Percentiles rank a stretch among this genome's conserved stretches.
phyloP scores from a whole-genome alignment of 2,329 filamentous ascomycete species.

The Talaromyces sp. region DNA sequence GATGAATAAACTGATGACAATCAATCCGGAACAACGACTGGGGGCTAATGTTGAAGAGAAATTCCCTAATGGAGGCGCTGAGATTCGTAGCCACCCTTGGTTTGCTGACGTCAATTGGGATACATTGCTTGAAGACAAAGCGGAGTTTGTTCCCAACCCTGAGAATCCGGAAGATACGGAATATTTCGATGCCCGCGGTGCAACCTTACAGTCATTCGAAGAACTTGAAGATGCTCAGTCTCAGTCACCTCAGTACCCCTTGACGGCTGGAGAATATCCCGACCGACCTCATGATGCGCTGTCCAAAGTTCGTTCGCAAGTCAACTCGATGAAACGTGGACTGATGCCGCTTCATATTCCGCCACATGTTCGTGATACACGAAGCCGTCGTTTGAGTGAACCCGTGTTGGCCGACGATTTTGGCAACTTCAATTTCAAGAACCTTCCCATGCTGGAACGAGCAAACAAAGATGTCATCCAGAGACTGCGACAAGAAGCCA shows the following conservation, averaged over 20 bases:
- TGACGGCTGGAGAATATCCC: constrained; percentile 70
- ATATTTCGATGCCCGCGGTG: constrained; percentile 91
- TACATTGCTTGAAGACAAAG: constrained; percentile 86
- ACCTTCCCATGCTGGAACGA: constrained; percentile 91
- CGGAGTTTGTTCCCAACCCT: constrained; percentile 87
- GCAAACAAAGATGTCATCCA: constrained; percentile 99
- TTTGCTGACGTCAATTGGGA: constrained; percentile 87
- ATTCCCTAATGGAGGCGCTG: constrained; percentile 76
- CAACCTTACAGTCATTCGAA: constrained; percentile 88
- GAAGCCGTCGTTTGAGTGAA: constrained; percentile 84
- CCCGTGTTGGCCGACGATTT: constrained; percentile 88
- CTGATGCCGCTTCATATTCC: constrained; percentile 96
- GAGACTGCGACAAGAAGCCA: constrained; percentile 85
- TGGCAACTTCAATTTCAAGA: constrained; percentile 95
- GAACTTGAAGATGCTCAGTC: constrained; percentile 89
- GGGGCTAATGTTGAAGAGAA: constrained; percentile 84
- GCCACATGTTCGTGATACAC: constrained; percentile 87
- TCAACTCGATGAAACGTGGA: constrained; percentile 82
- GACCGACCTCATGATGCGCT: constrained; percentile 93
- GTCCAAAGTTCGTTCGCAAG: constrained; percentile 81
- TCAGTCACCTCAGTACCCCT: constrained; percentile 65
- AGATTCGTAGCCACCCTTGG: constrained; percentile 87
- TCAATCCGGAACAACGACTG: constrained; percentile 75
- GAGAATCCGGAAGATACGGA: constrained; percentile 97
- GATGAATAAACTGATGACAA: constrained; percentile 86